Conservation (phyloP, 2,329 filamentous ascomycete species). For the Pestalotiopsis fici region DNA sequence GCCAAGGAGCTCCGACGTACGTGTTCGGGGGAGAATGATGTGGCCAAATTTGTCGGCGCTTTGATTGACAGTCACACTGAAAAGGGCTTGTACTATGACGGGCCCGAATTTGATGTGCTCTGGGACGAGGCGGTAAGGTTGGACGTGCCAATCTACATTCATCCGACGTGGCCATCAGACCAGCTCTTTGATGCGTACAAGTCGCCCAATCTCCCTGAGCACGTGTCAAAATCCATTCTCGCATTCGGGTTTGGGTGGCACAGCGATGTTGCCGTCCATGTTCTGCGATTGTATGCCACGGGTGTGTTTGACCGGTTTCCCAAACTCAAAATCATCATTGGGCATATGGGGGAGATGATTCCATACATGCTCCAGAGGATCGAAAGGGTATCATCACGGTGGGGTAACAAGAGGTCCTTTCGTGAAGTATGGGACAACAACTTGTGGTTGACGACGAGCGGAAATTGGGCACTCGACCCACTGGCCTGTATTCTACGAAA, state of each 20-base stretch:
- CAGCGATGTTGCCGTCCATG: slow-evolving; percentile 46
- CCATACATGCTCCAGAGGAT: slow-evolving; percentile 53
- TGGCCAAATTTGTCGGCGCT: slow-evolving; percentile 8
- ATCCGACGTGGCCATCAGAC: slow-evolving; percentile 36
- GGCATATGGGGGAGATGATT: slow-evolving; percentile 53
- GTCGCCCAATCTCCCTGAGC: slow-evolving; percentile 28
- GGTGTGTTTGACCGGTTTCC: slow-evolving; percentile 59
- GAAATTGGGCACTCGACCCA: slow-evolving; percentile 46
- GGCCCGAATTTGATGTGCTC: slow-evolving; percentile 40
- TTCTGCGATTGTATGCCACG: slow-evolving; percentile 49
- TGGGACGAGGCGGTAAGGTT: slow-evolving; percentile 38
- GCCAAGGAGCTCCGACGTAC: slow-evolving; percentile 9
- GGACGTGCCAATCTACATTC: slow-evolving; percentile 43
- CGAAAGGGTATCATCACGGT: slow-evolving; percentile 24
- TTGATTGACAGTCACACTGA: slow-evolving; percentile 9
- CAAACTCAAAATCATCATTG: slow-evolving; percentile 53
- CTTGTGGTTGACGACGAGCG: slow-evolving; percentile 55
- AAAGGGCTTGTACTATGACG: slow-evolving; percentile 39
- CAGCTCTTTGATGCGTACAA: slow-evolving; percentile 25
- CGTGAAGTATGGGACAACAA: slow-evolving; percentile 52
- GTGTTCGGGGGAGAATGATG: background rate
- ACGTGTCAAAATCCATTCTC: slow-evolving; percentile 32
- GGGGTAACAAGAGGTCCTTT: slow-evolving; percentile 35
- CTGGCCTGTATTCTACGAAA: slow-evolving; percentile 42
- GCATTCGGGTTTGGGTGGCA: slow-evolving; percentile 53